A percentile compares a stretch with the other conserved stretches of the same genome.
phyloP scores from a whole-genome alignment of 805 yeast genomes.

The Wickerhamomyces canadensis region DNA sequence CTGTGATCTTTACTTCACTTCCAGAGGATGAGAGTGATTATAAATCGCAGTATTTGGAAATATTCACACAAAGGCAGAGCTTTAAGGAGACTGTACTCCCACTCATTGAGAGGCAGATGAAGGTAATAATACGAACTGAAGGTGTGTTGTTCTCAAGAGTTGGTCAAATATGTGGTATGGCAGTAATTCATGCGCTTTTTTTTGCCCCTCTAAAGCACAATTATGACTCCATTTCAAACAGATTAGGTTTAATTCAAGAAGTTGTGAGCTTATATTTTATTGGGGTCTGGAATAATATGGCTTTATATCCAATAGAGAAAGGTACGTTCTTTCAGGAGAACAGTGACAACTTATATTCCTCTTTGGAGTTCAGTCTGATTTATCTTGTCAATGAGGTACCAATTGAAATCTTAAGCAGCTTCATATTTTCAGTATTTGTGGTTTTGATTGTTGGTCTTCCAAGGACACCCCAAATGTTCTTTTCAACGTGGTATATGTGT shows the following conservation, averaged over 20 bases:
- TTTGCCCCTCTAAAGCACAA: slow-evolving; percentile 52
- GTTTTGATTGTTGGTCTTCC: slow-evolving; percentile 72
- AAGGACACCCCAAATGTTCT: slow-evolving; percentile 56
- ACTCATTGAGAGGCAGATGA: slow-evolving; percentile 28
- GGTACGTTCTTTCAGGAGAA: slow-evolving; percentile 75
- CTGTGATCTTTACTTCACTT: slow-evolving; percentile 35
- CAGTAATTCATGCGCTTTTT: slow-evolving; percentile 59
- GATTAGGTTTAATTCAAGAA: slow-evolving; percentile 75
- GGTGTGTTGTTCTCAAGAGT: slow-evolving; percentile 62
- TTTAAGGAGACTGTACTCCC: slow-evolving; percentile 28
- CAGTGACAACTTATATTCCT: slow-evolving; percentile 65
- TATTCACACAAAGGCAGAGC: slow-evolving; percentile 8
- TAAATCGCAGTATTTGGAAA: neutral
- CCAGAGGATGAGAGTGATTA: slow-evolving; percentile 18
- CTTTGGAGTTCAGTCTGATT: slow-evolving; percentile 53
- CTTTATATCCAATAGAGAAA: slow-evolving; percentile 70
- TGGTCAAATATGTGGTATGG: slow-evolving; percentile 59
- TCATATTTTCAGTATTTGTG: slow-evolving; percentile 54
- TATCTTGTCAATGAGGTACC: slow-evolving; percentile 65
- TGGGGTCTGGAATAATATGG: slow-evolving; percentile 74
- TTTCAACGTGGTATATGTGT: slow-evolving; percentile 51
- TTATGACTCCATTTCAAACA: slow-evolving; percentile 49
- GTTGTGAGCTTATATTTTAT: slow-evolving; percentile 66
- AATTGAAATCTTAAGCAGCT: slow-evolving; percentile 53
- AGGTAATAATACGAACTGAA: slow-evolving; percentile 39